These are phyloP conservation scores for Sugiyamaella neomexicana DNA, from an alignment of 1,139 yeast genomes.

Conservation along the genomic window DNA sequence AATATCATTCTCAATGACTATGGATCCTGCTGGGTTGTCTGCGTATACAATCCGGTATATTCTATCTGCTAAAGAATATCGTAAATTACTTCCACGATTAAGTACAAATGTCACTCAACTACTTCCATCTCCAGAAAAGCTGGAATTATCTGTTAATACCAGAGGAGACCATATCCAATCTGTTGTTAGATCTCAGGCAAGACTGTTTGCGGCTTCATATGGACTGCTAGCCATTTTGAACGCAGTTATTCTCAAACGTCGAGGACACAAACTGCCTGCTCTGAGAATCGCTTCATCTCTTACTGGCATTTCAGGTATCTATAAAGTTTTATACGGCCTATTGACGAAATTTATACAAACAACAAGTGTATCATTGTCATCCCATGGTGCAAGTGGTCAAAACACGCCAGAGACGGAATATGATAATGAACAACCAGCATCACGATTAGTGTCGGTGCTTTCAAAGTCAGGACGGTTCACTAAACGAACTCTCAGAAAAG, in stretches of 20 bases:
- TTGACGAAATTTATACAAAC: slow-evolving; percentile 20
- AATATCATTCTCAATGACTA: neutral
- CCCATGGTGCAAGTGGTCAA: neutral
- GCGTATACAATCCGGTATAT: slow-evolving; percentile 33
- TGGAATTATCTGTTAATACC: slow-evolving; percentile 19
- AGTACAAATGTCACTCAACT: slow-evolving; percentile 16
- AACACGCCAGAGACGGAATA: neutral
- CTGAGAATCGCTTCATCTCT: slow-evolving; percentile 34
- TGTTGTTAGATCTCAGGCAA: slow-evolving; percentile 33
- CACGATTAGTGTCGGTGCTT: slow-evolving; percentile 18
- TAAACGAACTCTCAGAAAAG: slow-evolving; percentile 9
- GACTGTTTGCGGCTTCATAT: slow-evolving; percentile 36
- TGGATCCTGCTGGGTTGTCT: slow-evolving; percentile 18
- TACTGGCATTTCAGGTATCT: slow-evolving; percentile 34
- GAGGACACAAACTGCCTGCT: slow-evolving; percentile 21
- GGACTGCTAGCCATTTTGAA: slow-evolving; percentile 31
- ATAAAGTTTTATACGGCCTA: slow-evolving; percentile 31
- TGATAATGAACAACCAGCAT: neutral
- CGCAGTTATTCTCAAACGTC: slow-evolving; percentile 21
- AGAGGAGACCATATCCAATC: slow-evolving; percentile 23
- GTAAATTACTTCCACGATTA: slow-evolving; percentile 21
- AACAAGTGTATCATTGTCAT: neutral
- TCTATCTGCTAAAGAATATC: slow-evolving; percentile 33
- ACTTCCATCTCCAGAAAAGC: slow-evolving; percentile 23
- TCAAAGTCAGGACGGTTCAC: slow-evolving; percentile 2